Percentiles rank a stretch among this genome's conserved stretches.
These are phyloP conservation scores for Earliella scabrosa DNA, from an alignment of 1,284 basidiomycete genomes.

Conservation along the genomic window DNA sequence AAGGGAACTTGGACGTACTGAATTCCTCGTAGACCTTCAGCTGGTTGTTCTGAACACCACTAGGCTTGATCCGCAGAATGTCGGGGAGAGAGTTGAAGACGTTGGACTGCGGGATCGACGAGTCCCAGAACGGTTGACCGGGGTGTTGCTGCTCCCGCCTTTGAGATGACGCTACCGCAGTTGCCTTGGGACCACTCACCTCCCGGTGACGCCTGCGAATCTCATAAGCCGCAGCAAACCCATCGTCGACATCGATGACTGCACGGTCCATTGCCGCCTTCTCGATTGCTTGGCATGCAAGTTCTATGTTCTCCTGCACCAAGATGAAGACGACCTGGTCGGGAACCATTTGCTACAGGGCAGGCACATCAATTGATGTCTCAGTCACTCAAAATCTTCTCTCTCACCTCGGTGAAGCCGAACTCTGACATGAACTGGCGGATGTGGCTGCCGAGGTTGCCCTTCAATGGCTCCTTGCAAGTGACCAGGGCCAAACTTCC, in stretches of 20 bases:
- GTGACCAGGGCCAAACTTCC: slow-evolving; percentile 97
- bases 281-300: slow-evolving; percentile 94
- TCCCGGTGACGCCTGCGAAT: slow-evolving; percentile 88
- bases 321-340: slow-evolving; percentile 80
- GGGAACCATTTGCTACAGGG: slow-evolving; percentile 57
- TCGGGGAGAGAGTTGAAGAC: slow-evolving; percentile 88
- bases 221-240: slow-evolving; percentile 83
- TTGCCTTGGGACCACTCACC: slow-evolving; percentile 42
- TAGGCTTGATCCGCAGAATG: slow-evolving; percentile 84
- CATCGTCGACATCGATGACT: slow-evolving; percentile 93
- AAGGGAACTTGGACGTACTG: slow-evolving; percentile 49
- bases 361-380: no score
- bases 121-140: slow-evolving; percentile 88
- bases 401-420: slow-evolving; percentile 80
- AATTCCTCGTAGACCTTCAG: slow-evolving; percentile 96
- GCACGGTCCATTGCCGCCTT: slow-evolving; percentile 98
- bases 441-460: slow-evolving; percentile 91
- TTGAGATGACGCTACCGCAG: not conserved
- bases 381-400: not conserved
- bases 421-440: slow-evolving; percentile 82
- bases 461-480: slow-evolving; percentile 96
- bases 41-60: slow-evolving; percentile 85
- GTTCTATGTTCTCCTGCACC: slow-evolving; percentile 92
- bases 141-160: slow-evolving; percentile 54
- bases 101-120: slow-evolving; percentile 69